Base-by-base conservation (phyloP, 2,329 filamentous ascomycete genomes). In the Ophiocordyceps australis region DNA sequence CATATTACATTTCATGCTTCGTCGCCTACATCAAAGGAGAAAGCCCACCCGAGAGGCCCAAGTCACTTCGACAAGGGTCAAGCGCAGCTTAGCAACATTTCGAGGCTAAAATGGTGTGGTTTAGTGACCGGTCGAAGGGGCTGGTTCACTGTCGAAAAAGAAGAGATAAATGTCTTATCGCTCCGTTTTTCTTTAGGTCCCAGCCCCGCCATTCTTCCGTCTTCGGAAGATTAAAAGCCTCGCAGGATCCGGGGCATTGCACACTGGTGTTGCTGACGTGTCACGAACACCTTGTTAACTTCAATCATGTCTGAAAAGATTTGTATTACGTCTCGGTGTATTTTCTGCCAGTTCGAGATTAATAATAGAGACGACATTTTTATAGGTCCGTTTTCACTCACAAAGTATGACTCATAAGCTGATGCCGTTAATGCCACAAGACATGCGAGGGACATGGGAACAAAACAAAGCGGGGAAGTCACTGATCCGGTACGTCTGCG, bases 261-360 rank as follows among this genome's bases (percentile, higher is more conserved):
- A n/a, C n/a, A n/a, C n/a, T n/a, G n/a, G n/a, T n/a, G n/a, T n/a
- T n/a, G n/a, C n/a, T n/a, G n/a, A n/a, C 4, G 4, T n/a, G 20
- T n/a, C 20, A 13, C 4, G 20, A 22, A 10, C 9, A 4, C 5
- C 5, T 22, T 12, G 20, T 14, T 23, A 9, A 23, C 21, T 14
- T 14, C 7, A 25, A 25, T 25, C n/a, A 25, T 25, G 17, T 13
- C 23, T 12, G 23, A 25, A 25, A 10, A 10, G 11, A 27, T 26
- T 20, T 30, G 23, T 13, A 25, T 29, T 21, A 20, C 19, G 14
- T 12, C 17, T 7, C 23, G 20, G 19, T 29, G 23, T 26, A 20
- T 22, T 11, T 11, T 29, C 22, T 29, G 23, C 20, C 23, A 29
- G 23, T 29, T 29, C 23, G 23, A 25, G n/a, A 25, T 29, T 26